Base-by-base conservation (phyloP, 2,329 filamentous ascomycete species). In the Pseudogymnoascus sp. region DNA sequence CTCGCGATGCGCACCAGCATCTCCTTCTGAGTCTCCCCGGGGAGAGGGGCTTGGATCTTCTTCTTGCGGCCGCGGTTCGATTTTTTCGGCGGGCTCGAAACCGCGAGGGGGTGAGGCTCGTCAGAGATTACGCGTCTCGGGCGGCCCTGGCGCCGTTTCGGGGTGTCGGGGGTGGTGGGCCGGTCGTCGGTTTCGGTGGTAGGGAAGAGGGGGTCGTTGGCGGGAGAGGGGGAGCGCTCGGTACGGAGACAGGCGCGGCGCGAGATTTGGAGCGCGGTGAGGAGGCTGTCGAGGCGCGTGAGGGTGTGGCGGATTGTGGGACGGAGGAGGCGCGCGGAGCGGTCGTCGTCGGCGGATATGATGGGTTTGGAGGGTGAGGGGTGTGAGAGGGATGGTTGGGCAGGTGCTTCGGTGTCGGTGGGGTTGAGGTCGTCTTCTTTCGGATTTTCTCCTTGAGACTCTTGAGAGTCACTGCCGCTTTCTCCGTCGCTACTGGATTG, bases 281-380 rank as follows among this genome's bases (percentile, higher is more conserved):
- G 81, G 0, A 93, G 80, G 4, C 78, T 74, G 68, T 97, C 91
- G 1, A 96, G 72, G 37, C 85, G 84, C 1, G 80, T 76, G 7
- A 96, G 78, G 14, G 93, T 82, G 67, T 90, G 87, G n/a, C 87
- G 81, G 10, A 89, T 81, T 0, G 84, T 81, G 0, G 91, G 90
- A 0, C 82, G 81, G 14, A 96, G 77, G 4, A 96, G 78, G 1
- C 75, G 72, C 64, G 82, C 78, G 0, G 90, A 89, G 59, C 79
- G 72, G 1, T 89, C 86, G 67, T 96, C 91, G 68, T 96, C 88
- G 1, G 85, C 82, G 6, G 89, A 82, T 4, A 90, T 75, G 2
- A 81, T 78, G 0, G 89, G 84, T 10, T 75, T 73, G 35, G 78
- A 76, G 41, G 50, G 38, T 43, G 33, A 31, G 7, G 33, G 41